Base-by-base conservation (phyloP, 495 filamentous ascomycete genomes). In the Lasiosphaeria ovina region DNA sequence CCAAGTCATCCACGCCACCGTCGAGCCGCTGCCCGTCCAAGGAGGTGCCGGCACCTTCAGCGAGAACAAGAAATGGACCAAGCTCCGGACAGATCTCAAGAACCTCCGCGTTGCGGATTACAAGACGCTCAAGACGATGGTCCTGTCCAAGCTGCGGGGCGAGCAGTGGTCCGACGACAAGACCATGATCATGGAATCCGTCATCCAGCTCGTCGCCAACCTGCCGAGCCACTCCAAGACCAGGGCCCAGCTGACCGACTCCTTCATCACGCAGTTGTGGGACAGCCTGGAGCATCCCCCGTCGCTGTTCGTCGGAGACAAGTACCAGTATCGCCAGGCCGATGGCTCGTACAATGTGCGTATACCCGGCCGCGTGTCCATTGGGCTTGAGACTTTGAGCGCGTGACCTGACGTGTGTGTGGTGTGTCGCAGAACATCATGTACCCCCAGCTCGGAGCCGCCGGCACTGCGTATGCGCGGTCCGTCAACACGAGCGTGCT, bases 101-200 rank as follows among this genome's bases (percentile, higher is more conserved):
- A 69, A 77, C 9, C 66, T 94, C 55, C 65, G 70, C 17, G 50
- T 62, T 44, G 24, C 7, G 80, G 78, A 81, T 57, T 53, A 72
- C 56, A 73, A 75, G 65, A 77, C 79, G 0, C 61, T 82, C 17
- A 57, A 62, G 44, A 65, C 65, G 7, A 62, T 80, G 35, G 47
- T 74, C 35, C 58, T 64, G 58, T 61, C 64, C 59, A 77, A 76
- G 69, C 6, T 79, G 32, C 79, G 72, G 59, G 75, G 78, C 32
- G 69, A 88, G 16, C 82, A 86, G 55, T 63, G 85, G 24, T 63
- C 75, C 0, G 85, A 91, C 62, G 90, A 94, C 71, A 93, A 92
- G 77, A 91, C 87, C 17, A 86, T 87, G 76, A 74, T 88, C 59
- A 91, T 92, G 88, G 89, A 93, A 68, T 79, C 79, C n/a, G 78